A percentile compares a stretch with the other conserved stretches of the same genome.
phyloP scores from a whole-genome alignment of 768 basidiomycete genomes.

The Ramaria sp. region DNA sequence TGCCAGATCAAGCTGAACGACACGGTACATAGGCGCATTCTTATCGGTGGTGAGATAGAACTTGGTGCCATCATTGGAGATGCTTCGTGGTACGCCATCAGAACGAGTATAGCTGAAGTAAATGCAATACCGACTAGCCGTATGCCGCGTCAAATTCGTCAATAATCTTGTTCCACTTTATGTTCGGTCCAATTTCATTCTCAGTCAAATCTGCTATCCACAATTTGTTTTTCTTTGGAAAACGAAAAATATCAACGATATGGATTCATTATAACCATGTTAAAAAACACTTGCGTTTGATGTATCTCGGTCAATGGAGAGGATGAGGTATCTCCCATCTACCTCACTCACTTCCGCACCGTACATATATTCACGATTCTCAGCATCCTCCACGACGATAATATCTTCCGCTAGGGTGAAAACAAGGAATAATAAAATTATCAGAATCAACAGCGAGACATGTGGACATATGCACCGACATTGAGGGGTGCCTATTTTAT shows the following conservation, averaged over 20 bases:
- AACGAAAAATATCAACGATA: not conserved
- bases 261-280: slow-evolving; percentile 10
- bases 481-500: slow-evolving; percentile 60
- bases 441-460: not conserved
- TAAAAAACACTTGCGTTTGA: slow-evolving; percentile 33
- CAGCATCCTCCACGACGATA: slow-evolving; percentile 50
- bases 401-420: slow-evolving; percentile 42
- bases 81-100: slow-evolving; percentile 25
- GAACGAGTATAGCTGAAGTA: not conserved
- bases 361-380: slow-evolving; percentile 60
- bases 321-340: slow-evolving; percentile 53
- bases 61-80: slow-evolving; percentile 51
- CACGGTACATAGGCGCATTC: slow-evolving; percentile 53
- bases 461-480: slow-evolving; percentile 23
- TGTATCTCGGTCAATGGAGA: slow-evolving; percentile 49
- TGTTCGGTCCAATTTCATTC: slow-evolving; percentile 47
- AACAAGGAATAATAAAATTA: not conserved
- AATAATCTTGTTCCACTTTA: slow-evolving; percentile 64
- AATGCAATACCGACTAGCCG: slow-evolving; percentile 35
- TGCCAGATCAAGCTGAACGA: slow-evolving; percentile 53
- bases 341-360: slow-evolving; percentile 40
- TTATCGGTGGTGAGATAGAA: slow-evolving; percentile 59
- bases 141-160: slow-evolving; percentile 61
- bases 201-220: slow-evolving; percentile 62
- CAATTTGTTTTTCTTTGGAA: slow-evolving; percentile 51